Percentiles rank a stretch among this genome's conserved stretches.
Evolutionary conservation across 2,329 filamentous ascomycete genomes (phyloP).

Genomic region (Lecanosticta acicola): DNA sequence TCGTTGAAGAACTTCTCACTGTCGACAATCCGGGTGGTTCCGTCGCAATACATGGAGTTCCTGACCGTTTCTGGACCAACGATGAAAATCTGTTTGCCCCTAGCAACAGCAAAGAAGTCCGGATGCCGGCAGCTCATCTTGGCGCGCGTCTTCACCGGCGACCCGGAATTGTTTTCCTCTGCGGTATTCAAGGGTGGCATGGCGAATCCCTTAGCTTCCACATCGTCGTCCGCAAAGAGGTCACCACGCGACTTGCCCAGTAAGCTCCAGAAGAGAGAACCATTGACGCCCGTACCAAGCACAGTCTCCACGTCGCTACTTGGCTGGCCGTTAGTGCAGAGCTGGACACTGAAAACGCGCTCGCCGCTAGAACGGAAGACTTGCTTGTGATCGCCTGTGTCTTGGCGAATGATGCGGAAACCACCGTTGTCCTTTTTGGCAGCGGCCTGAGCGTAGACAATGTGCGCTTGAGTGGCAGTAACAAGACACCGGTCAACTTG

Average conservation of each 20-base stretch:
- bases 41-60: slow-evolving; percentile 45
- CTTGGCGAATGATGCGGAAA: slow-evolving; percentile 87
- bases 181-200: slow-evolving; percentile 80
- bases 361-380: slow-evolving; percentile 88
- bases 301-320: slow-evolving; percentile 68
- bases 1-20: slow-evolving; percentile 83
- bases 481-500: slow-evolving; percentile 93
- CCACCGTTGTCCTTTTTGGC: slow-evolving; percentile 68
- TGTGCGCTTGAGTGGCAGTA: slow-evolving; percentile 82
- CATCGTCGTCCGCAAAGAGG: slow-evolving; percentile 67
- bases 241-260: slow-evolving; percentile 73
- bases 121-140: slow-evolving; percentile 83
- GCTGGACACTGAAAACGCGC: slow-evolving; percentile 87
- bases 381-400: slow-evolving; percentile 85
- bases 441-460: slow-evolving; percentile 79
- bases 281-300: slow-evolving; percentile 88
- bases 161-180: slow-evolving; percentile 85
- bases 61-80: slow-evolving; percentile 59
- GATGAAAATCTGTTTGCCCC: slow-evolving; percentile 93
- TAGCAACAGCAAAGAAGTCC: slow-evolving; percentile 90
- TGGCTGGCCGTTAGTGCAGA: slow-evolving; percentile 60
- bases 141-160: slow-evolving; percentile 90
- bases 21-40: slow-evolving; percentile 59
- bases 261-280: slow-evolving; percentile 92
- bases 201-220: slow-evolving; percentile 80